A percentile compares a stretch with the other conserved stretches of the same genome.
Conservation (phyloP, 352 stramenopile genomes). For the Phytophthora quininea region DNA sequence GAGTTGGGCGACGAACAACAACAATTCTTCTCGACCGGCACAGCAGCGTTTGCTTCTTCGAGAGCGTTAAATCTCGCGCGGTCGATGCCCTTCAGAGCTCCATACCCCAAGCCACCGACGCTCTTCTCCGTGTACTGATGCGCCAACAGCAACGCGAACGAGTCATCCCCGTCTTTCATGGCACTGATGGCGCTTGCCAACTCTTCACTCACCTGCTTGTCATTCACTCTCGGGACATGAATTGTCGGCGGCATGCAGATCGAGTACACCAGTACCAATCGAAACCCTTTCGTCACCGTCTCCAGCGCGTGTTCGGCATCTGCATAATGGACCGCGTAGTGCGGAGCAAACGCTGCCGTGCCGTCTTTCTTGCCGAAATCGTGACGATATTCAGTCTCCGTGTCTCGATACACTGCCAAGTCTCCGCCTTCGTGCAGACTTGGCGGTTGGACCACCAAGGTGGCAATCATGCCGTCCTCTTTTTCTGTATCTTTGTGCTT, state of each 20-base stretch:
- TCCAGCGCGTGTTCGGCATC: slow-evolving; percentile 31
- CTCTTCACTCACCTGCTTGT: slow-evolving; percentile 3
- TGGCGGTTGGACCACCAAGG: slow-evolving; percentile 49
- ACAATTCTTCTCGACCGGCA: slow-evolving; percentile 4
- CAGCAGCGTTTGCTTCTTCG: slow-evolving; percentile 8
- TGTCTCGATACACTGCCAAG: slow-evolving; percentile 21
- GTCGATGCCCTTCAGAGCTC: slow-evolving; percentile 24
- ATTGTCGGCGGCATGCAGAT: slow-evolving; percentile 23
- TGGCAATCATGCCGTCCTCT: slow-evolving; percentile 57
- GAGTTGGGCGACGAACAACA: slow-evolving; percentile 18
- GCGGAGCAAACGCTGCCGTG: slow-evolving; percentile 12
- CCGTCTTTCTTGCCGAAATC: slow-evolving; percentile 23
- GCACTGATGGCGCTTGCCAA: slow-evolving; percentile 24
- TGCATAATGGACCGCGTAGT: slow-evolving; percentile 33
- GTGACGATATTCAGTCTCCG: slow-evolving; percentile 10
- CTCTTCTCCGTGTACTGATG: slow-evolving; percentile 30
- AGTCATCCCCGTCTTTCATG: slow-evolving; percentile 44
- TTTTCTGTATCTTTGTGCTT: slow-evolving; percentile 63
- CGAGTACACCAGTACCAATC: slow-evolving; percentile 34
- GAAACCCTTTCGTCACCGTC: slow-evolving; percentile 26
- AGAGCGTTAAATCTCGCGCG: slow-evolving; percentile 13
- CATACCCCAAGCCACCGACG: slow-evolving; percentile 11
- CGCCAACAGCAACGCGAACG: slow-evolving; percentile 16
- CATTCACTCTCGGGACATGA: not conserved
- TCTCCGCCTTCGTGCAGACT: slow-evolving; percentile 29